Conservation (phyloP, 2,329 filamentous ascomycete genomes). For the Calonectria hongkongensis region DNA sequence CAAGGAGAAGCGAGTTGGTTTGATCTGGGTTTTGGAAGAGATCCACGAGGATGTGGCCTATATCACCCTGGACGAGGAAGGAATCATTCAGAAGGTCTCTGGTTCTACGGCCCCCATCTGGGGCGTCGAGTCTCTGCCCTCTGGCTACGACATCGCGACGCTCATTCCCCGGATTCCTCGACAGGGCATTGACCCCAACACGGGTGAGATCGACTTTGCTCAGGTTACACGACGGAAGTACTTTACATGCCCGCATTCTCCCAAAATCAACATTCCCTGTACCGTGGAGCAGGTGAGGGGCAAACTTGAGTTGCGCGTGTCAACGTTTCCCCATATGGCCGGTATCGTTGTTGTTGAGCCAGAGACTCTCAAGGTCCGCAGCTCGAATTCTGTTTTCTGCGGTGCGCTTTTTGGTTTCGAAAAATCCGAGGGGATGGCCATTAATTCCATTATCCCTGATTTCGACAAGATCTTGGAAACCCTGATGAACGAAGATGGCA, state of each 20-base stretch:
- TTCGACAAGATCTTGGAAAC: constrained; percentile 90
- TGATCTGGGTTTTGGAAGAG: constrained; percentile 99
- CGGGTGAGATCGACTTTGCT: constrained; percentile 85
- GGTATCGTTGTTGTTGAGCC: constrained; percentile 96
- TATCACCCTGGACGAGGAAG: constrained; percentile 85
- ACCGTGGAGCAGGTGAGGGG: constrained; percentile 84
- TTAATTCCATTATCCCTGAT: constrained; percentile 87
- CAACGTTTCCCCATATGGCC: constrained; percentile 97
- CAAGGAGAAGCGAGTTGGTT: constrained; percentile 93
- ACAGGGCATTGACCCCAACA: constrained; percentile 81
- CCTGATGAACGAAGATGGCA: constrained; percentile 89
- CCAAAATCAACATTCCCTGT: constrained; percentile 88
- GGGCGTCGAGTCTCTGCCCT: constrained; percentile 80
- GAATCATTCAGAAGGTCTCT: constrained; percentile 79
- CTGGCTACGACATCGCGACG: constrained; percentile 84
- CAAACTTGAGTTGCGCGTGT: constrained; percentile 85
- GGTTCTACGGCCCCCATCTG: constrained; percentile 93
- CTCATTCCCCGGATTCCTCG: constrained; percentile 90
- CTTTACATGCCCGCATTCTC: constrained; percentile 88
- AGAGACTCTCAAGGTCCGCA: constrained; percentile 85
- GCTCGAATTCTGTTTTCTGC: constrained; percentile 96
- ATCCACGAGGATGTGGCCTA: constrained; percentile 95
- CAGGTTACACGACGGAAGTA: constrained; percentile 83
- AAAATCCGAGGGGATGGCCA: constrained; percentile 85
- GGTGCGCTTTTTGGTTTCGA: constrained; percentile 93